These are phyloP conservation scores for Cercospora beticola DNA, from an alignment of 2,329 filamentous ascomycete species.

Conservation along the genomic window DNA sequence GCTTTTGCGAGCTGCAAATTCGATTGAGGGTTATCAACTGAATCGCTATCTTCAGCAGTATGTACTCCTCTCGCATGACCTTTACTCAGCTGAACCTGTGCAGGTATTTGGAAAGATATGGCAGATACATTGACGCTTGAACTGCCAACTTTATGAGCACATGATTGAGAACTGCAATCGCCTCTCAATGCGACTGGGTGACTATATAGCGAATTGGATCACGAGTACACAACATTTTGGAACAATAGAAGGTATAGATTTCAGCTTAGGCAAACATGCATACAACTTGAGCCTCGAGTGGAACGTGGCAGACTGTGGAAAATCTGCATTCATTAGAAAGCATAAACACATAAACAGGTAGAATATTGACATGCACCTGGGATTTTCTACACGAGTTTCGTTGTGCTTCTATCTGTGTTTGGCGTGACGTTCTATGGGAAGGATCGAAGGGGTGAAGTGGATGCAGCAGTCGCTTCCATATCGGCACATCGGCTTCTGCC, in stretches of 20 bases:
- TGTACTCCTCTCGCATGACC: constrained; percentile 18
- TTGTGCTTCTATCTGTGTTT: not conserved
- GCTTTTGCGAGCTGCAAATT: constrained; percentile 47
- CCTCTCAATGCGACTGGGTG: not conserved
- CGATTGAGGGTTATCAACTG: constrained; percentile 46
- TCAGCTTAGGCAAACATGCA: not conserved
- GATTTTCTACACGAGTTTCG: not conserved
- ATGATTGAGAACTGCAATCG: not conserved
- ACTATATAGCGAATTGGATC: not conserved
- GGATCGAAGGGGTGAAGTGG: not conserved
- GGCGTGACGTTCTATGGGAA: not conserved
- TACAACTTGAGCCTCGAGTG: not conserved
- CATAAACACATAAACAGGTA: not conserved
- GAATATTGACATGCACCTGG: not conserved
- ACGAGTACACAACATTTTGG: not conserved
- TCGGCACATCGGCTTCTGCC: not conserved
- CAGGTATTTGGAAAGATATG: constrained; percentile 43
- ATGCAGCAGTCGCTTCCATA: not conserved
- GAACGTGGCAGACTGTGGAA: not conserved
- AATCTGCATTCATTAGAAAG: not conserved
- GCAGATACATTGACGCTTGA: not conserved
- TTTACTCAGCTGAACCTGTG: constrained; percentile 6
- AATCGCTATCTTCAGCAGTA: constrained; percentile 50
- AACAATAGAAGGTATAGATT: not conserved
- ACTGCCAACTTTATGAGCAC: not conserved